phyloP scores from a whole-genome alignment of 352 stramenopile genomes.

The Phytophthora citrophthora region DNA sequence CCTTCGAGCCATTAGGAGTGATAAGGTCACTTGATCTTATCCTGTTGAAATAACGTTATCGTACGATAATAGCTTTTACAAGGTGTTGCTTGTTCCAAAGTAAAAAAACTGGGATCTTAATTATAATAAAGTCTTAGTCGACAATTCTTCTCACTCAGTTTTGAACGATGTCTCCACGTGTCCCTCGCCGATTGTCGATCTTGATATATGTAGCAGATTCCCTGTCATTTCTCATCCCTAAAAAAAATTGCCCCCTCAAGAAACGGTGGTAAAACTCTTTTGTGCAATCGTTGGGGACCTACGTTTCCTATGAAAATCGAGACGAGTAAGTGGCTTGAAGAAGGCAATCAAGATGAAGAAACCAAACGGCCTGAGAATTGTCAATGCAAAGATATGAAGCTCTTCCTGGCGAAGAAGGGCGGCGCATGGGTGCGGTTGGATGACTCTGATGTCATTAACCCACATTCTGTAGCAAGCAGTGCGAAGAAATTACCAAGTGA shows the following conservation, averaged over 20 bases:
- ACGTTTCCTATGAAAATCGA: too few relatives aligned
- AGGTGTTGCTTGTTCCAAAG: too few relatives aligned
- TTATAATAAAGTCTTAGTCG: too few relatives aligned
- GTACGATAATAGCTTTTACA: neutral
- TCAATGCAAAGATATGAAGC: neutral
- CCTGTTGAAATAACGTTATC: neutral
- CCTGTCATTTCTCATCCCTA: too few relatives aligned
- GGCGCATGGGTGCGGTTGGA: neutral
- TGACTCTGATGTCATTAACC: neutral
- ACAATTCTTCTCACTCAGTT: too few relatives aligned
- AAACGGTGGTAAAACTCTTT: too few relatives aligned
- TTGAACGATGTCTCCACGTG: too few relatives aligned
- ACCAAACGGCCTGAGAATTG: too few relatives aligned
- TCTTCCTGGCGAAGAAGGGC: neutral
- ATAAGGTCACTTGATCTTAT: neutral
- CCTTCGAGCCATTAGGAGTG: neutral
- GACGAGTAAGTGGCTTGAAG: neutral
- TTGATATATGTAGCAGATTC: neutral
- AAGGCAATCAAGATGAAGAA: neutral
- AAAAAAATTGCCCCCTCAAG: too few relatives aligned
- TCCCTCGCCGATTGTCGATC: neutral
- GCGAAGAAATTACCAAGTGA: neutral
- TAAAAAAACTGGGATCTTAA: too few relatives aligned
- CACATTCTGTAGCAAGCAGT: neutral
- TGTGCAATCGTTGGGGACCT: too few relatives aligned